phyloP scores from a whole-genome alignment of 306 rosid species.

The Trifolium repens region DNA sequence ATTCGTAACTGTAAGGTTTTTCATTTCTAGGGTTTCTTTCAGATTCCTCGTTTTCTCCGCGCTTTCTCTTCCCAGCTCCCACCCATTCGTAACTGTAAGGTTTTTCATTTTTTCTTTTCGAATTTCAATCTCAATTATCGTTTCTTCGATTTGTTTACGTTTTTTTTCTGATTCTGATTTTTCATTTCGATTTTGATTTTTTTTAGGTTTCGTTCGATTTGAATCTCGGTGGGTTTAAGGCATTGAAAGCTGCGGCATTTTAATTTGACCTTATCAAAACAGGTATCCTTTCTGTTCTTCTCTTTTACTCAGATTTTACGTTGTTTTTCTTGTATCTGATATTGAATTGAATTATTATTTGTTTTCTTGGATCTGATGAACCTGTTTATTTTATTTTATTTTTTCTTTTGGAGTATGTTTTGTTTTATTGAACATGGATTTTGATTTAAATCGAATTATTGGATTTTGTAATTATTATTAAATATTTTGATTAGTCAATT shows the following conservation, averaged over 20 bases:
- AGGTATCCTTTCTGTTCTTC: constrained; percentile 9
- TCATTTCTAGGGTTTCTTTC: constrained; percentile 25
- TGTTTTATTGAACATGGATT: not conserved
- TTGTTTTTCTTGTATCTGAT: not conserved
- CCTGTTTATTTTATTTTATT: not conserved
- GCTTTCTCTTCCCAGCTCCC: not conserved
- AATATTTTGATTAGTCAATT: not conserved
- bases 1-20: constrained; percentile 28
- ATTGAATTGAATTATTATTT: not conserved
- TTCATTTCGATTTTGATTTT: not conserved
- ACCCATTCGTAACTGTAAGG: constrained; percentile 9
- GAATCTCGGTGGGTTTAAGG: constrained; percentile 13
- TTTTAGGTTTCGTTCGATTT: constrained; percentile 18
- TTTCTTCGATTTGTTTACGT: not conserved
- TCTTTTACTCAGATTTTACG: not conserved
- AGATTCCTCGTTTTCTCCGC: not conserved
- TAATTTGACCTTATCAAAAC: constrained; percentile 8
- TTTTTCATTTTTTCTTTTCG: no score
- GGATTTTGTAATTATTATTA: not conserved
- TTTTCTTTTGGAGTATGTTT: not conserved
- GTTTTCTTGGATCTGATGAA: constrained; percentile 1
- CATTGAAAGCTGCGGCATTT: constrained; percentile 3
- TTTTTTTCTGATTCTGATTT: not conserved
- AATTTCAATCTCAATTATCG: not conserved
- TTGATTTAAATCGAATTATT: not conserved